Conservation (phyloP, 2,329 filamentous ascomycete genomes). For the Fusarium gaditjirri region DNA sequence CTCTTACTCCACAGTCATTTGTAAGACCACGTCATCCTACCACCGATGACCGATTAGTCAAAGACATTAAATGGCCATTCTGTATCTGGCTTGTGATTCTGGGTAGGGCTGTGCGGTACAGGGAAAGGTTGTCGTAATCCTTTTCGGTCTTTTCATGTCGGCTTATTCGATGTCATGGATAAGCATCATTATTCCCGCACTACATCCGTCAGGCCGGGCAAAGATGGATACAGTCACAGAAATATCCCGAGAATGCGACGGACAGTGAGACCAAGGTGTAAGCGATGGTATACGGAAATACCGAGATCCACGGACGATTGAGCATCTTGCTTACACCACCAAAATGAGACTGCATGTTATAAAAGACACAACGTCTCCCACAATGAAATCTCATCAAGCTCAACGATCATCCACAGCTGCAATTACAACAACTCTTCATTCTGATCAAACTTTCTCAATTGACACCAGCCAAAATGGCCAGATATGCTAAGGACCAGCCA, state of each 20-base stretch:
- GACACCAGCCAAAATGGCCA: background rate
- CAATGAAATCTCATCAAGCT: background rate
- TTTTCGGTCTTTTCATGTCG: background rate
- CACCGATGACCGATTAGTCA: rapidly evolving
- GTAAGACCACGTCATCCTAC: rapidly evolving
- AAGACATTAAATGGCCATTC: rapidly evolving
- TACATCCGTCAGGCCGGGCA: background rate
- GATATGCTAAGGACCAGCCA: slow-evolving; percentile 42
- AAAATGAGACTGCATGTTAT: rapidly evolving
- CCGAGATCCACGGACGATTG: rapidly evolving
- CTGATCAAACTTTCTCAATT: rapidly evolving
- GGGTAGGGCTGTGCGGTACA: rapidly evolving
- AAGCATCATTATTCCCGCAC: rapidly evolving
- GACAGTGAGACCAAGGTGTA: rapidly evolving
- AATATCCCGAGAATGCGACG: background rate
- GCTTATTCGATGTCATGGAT: background rate
- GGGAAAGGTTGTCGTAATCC: rapidly evolving
- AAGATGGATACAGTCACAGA: rapidly evolving
- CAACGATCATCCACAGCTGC: rapidly evolving
- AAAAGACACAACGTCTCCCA: rapidly evolving
- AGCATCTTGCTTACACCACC: rapidly evolving
- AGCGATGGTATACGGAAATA: rapidly evolving
- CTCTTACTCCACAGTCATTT: background rate
- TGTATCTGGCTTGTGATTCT: rapidly evolving
- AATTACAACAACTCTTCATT: rapidly evolving